Base-by-base conservation (phyloP, 768 basidiomycete genomes). In the Cyclocybe cylindracea region DNA sequence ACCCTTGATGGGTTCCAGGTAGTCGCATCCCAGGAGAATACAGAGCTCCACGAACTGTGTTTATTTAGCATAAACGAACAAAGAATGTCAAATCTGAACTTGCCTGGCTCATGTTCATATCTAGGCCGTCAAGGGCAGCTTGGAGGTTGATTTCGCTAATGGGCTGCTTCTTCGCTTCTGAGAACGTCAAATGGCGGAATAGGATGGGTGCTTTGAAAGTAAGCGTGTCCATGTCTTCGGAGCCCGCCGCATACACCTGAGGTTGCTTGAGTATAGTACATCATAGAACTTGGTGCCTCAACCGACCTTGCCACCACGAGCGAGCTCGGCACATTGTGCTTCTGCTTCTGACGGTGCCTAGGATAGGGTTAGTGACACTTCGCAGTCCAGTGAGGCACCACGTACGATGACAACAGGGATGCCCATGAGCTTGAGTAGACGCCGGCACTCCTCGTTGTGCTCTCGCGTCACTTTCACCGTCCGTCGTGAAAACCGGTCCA, bases 171-270 rank as follows among this genome's bases (percentile, higher is more conserved):
- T 96, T 94, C 10, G 95, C 95, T 66, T 99, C 97, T 10, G 93
- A 94, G 74, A 98, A 98, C 10, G 97, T 98, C 53, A 99, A 82
- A 70, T 98, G 97, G 29, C 97, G 91, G 60, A 90, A 88, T 7
- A 99, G 79, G 39, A 96, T 86, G 1, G 97, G 96, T 0, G 96
- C 75, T 58, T 84, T 81, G 76, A 99, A 99, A 1, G 97, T 99
- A 16, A 99, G 83, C 7, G 97, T 99, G 63, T 99, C 97, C 97
- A 99, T 99, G 69, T 99, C 97, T 71, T 98, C 97, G 0, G 95
- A 97, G 10, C 97, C 97, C 7, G 97, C 95, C 1, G 92, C 97
- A 66, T 92, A 98, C 24, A 98, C 93, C 91, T 94, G 59, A 43
- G 24, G 40, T 8, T 6, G 41, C 31, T 39, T 37, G 42, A 35